Conservation (phyloP, 1,139 yeast species). For the Debaryomycetaceae sp. region DNA sequence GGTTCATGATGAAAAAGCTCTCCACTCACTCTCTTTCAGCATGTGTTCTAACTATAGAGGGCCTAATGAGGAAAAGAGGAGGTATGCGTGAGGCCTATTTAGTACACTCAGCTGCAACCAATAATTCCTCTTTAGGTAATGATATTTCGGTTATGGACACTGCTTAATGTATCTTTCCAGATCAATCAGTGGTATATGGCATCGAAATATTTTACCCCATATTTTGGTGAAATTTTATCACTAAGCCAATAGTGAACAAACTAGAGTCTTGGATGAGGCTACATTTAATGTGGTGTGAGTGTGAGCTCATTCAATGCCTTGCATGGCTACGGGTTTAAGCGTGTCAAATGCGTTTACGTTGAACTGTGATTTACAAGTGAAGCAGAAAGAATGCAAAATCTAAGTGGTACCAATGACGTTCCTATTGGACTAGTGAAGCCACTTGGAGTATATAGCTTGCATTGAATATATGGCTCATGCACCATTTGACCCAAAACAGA, state of each 20-base stretch:
- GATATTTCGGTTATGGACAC: not conserved
- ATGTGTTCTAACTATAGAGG: constrained; percentile 3
- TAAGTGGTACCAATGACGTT: too few species aligned
- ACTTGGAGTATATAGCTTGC: too few species aligned
- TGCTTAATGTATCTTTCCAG: not conserved
- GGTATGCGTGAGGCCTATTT: constrained; percentile 14
- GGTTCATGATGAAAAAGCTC: not conserved
- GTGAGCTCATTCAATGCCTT: not conserved
- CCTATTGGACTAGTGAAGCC: too few species aligned
- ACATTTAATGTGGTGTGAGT: not conserved
- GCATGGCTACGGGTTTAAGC: not conserved
- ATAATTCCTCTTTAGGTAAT: constrained; percentile 21
- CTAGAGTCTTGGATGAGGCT: not conserved
- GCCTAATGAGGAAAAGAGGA: constrained; percentile 25
- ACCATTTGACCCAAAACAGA: not conserved
- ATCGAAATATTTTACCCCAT: not conserved
- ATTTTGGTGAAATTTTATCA: not conserved
- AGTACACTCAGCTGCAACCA: constrained; percentile 16
- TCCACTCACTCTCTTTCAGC: constrained; percentile 3
- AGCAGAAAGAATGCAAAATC: not conserved
- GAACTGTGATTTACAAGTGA: not conserved
- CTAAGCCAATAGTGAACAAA: not conserved
- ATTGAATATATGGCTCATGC: not conserved
- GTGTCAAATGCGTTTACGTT: not conserved
- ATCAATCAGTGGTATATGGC: not conserved